A percentile compares a stretch with the other conserved stretches of the same genome.
Evolutionary conservation across 768 basidiomycete species (phyloP).

Genomic region (Boletus patriciae): DNA sequence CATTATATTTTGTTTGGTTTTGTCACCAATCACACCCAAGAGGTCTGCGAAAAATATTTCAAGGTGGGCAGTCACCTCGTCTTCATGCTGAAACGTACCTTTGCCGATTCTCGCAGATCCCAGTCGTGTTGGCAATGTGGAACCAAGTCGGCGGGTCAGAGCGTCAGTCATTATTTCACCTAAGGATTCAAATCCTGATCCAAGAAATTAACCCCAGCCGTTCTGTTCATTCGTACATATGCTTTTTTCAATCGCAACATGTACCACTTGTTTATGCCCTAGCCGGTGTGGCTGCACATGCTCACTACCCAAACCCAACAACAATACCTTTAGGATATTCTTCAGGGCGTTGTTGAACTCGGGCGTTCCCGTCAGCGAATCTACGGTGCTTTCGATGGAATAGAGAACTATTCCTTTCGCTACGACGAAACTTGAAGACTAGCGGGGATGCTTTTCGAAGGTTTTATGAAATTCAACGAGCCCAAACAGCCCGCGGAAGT

Average conservation of each 20-base stretch:
- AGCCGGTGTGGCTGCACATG: conserved; percentile 72
- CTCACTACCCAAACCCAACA: conserved; percentile 39
- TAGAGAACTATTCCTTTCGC: conserved; percentile 43
- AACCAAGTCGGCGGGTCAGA: conserved; percentile 85
- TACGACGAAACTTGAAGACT: conserved; percentile 48
- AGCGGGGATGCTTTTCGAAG: conserved; percentile 40
- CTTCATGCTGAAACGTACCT: not conserved
- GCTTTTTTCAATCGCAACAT: conserved; percentile 82
- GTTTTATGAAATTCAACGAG: conserved; percentile 43
- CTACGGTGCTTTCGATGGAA: conserved; percentile 45
- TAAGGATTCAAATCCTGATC: conserved; percentile 1
- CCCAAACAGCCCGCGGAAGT: conserved; percentile 39
- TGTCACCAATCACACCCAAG: conserved; percentile 62
- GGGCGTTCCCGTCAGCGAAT: conserved; percentile 34
- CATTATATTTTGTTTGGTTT: conserved; percentile 79
- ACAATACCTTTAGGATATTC: conserved; percentile 49
- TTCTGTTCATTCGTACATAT: conserved; percentile 80
- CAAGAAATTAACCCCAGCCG: conserved; percentile 43
- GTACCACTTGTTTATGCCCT: conserved; percentile 63
- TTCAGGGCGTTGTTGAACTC: conserved; percentile 43
- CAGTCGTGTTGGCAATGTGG: conserved; percentile 82
- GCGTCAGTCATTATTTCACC: conserved; percentile 42
- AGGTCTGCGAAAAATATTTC: conserved; percentile 68
- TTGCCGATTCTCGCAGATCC: conserved; percentile 49
- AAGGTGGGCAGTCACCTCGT: conserved; percentile 42